Evolutionary conservation across 176 grass and related monocot species (phyloP), one percentile per base, ranked within the genome.

Genomic region (Olyra latifolia): DNA sequence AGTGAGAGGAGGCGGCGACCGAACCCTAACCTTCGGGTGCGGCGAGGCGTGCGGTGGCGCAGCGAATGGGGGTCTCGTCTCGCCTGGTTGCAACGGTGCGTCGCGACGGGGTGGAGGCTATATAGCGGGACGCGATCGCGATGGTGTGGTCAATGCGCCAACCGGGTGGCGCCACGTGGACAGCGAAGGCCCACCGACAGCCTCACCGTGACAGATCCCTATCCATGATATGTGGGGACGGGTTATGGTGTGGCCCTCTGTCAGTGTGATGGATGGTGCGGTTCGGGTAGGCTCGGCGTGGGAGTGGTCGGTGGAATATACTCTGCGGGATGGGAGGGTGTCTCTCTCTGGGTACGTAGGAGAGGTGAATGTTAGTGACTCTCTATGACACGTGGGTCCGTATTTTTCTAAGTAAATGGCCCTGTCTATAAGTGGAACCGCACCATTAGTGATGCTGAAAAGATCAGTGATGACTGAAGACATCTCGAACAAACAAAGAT

Each of bases 231-330:
- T 4, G 72, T 55, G 75, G 75, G 64, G 4, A 0, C 57, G 0
- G 0, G 0, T 0, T 0, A 0, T 0, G 0, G 0, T 0, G 67
- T 23, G 38, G 2, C 75, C 66, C 2, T 0, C 0, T 38, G 40
- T 59, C 82, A 38, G n/a, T 4, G 0, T 3, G 6, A 0, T 2
- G 17, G 22, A 8, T 2, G 17, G 11, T 28, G 4, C 3, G 0
- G 4, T 19, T 38, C 8, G 0, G n/a, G 25, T 57, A 25, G 17
- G 10, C 60, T 22, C 17, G 24, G 48, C 19, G 61, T 55, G 42
- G 13, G 28, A 19, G 39, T 45, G 61, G 40, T 83, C 61, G 61
- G 49, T 75, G 71, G 60, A 66, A 66, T 75, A 75, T 66, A 39
- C 67, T 43, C 59, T 17, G n/a, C n/a, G n/a, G n/a, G n/a, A n/a